Evolutionary conservation across 371 early-diverging fungal species (phyloP), one percentile per base, ranked within the genome.

Genomic region (Lichtheimia corymbifera): DNA sequence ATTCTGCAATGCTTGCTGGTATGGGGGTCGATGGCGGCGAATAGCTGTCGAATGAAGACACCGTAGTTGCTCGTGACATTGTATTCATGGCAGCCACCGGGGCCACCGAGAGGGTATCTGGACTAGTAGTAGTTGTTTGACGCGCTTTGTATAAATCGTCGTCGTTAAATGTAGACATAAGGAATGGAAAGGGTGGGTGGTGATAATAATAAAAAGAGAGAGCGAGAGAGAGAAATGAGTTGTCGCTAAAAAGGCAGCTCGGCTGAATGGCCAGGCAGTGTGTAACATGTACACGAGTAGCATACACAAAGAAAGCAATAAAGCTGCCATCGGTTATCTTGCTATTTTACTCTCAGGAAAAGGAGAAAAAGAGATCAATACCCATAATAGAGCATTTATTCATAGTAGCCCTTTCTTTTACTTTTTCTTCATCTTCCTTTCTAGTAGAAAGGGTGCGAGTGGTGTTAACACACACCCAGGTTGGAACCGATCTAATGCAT

Each of bases 11-110:
- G 53, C 17, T 63, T 30, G 54, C 50, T 14, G 65, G 65, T 42
- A 65, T 45, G 44, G 65, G 65, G 15, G 65, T 65, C 12, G 65
- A 45, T 17, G 65, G 65, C 45, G 64, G 64, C 44, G 65, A 65
- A n/a, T 58, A 59, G 13, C 58, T 53, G 28, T 20, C 22, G 42
- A 35, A 40, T 4, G 55, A 55, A 20, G 58, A 30, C 6, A 45
- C 45, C 14, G 50, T 50, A 0, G 49, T 40, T n/a, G 51, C 28
- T 25, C 25, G 18, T 27, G 58, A 43, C 30, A 22, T 41, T 47
- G 47, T n/a, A 18, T 63, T 24, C 51, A 50, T 58, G 24, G 50
- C 44, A 24, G 52, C 51, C 25, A 51, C 22, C 24, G 59, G 59
- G 4, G 60, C 41, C n/a, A 53, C 20, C 25, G 54, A 30, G n/a